Evolutionary conservation across 1,284 basidiomycete genomes (phyloP), one percentile per base, ranked within the genome.

Genomic region (Puccinia coronata): DNA sequence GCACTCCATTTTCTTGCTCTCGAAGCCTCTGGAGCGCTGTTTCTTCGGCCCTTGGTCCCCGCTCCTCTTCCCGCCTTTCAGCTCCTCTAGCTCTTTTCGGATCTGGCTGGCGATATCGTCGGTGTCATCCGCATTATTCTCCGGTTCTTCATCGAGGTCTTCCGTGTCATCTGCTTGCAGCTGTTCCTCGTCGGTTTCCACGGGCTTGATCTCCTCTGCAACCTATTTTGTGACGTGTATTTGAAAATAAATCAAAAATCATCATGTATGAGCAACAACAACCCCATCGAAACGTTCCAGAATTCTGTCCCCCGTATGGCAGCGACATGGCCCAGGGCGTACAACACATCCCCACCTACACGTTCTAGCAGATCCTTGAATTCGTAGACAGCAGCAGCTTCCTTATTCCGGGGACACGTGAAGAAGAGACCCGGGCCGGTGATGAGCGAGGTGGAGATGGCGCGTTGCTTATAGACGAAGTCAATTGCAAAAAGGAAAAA

Each of bases 381-480:
- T 67, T 77, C 61, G 31, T 2, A 65, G 0, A 36, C 25, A 34
- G 75, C 28, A 18, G 61, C 34, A 23, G 47, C 47, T 67, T 77
- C 75, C 49, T 77, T 77, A 31, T 61, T 61, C 23, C 75, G 39
- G 18, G 61, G 55, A 53, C 59, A 77, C 12, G 75, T 77, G 18
- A 77, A 77, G 39, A 77, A 77, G 16, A 77, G 49, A 12, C 75
- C 75, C 51, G 69, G 69, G 69, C 69, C 69, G 25, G n/a, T 71
- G 69, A 71, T 71, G 18, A 71, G 69, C 1, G 69, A 47, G 28
- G 41, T 51, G 6, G 69, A 71, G 28, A 49, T 25, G 23, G 69
- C 69, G 16, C 47, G 69, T 71, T 71, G 69, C 69, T 71, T n/a
- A n/a, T n/a, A 49, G 41, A 70, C 39, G n/a, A 69, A 9, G 18